These are phyloP conservation scores for Chytriomyces confervae DNA, from an alignment of 192 early-diverging fungal species.

Conservation along the genomic window DNA sequence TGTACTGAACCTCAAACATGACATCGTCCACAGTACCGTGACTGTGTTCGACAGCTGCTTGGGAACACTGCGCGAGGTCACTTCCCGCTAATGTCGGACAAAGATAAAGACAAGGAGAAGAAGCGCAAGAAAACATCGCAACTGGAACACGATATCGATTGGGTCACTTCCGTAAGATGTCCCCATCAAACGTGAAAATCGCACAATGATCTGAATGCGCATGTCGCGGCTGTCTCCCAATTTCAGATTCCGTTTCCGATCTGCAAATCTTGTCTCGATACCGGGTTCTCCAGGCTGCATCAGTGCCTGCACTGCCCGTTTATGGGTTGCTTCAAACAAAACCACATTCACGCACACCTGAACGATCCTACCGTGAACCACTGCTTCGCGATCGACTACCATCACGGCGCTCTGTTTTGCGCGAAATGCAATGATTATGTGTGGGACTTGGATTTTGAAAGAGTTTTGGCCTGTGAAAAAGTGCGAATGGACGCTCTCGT, in stretches of 20 bases:
- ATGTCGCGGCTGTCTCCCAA: neutral
- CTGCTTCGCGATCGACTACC: conserved; percentile 75
- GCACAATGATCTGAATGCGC: neutral
- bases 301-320: conserved; percentile 83
- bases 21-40: conserved; percentile 12
- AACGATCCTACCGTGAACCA: conserved; percentile 33
- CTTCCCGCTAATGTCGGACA: neutral
- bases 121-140: conserved; percentile 26
- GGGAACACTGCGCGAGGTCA: conserved; percentile 31
- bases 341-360: conserved; percentile 60
- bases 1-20: neutral
- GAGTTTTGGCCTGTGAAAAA: conserved; percentile 48
- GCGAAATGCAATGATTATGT: conserved; percentile 81
- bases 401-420: conserved; percentile 73
- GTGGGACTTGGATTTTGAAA: conserved; percentile 76
- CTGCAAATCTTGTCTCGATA: conserved; percentile 27
- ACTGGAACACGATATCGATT: conserved; percentile 26
- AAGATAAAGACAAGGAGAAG: neutral
- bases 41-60: conserved; percentile 8
- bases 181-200: neutral
- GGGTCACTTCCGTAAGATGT: conserved; percentile 16
- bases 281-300: conserved; percentile 59
- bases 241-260: conserved; percentile 47
- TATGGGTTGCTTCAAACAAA: conserved; percentile 77
- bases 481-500: conserved; percentile 52